These are phyloP conservation scores for Ascosphaera acerosa DNA, from an alignment of 2,329 filamentous ascomycete genomes.

Conservation along the genomic window DNA sequence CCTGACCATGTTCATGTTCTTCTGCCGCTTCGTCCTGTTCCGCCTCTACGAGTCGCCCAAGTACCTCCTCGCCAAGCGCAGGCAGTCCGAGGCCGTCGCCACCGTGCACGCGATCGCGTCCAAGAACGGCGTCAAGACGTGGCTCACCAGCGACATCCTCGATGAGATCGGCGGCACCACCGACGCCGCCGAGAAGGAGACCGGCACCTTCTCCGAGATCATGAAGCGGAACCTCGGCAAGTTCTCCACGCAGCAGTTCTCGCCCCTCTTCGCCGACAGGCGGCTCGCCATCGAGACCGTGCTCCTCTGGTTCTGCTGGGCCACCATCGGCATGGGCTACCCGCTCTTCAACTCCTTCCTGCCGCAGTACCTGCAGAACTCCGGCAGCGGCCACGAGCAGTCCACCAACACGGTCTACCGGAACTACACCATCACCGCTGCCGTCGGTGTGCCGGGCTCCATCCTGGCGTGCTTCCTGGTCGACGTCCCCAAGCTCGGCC, in stretches of 20 bases:
- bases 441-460: conserved; percentile 52
- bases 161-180: conserved; percentile 27
- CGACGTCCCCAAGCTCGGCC: conserved; percentile 36
- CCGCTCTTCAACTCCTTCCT: conserved; percentile 76
- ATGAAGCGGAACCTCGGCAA: conserved; percentile 34
- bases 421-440: conserved; percentile 58
- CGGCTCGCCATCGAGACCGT: conserved; percentile 24
- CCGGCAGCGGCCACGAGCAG: conserved; percentile 16
- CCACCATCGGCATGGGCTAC: conserved; percentile 63
- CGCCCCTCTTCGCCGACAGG: conserved; percentile 31
- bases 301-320: conserved; percentile 55
- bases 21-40: conserved; percentile 55
- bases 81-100: conserved; percentile 53
- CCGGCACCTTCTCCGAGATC: conserved; percentile 22
- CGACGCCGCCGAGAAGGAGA: conserved; percentile 15
- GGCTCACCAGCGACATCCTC: conserved; percentile 47
- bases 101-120: conserved; percentile 56
- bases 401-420: conserved; percentile 32
- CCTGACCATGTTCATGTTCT: conserved; percentile 51
- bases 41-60: conserved; percentile 68
- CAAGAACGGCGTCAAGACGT: conserved; percentile 42
- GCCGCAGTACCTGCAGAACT: conserved; percentile 54
- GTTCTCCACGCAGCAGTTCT: conserved; percentile 42
- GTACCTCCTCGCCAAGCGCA: conserved; percentile 49
- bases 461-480: conserved; percentile 51